A percentile compares a stretch with the other conserved stretches of the same genome.
Evolutionary conservation across 139 green algal genomes (phyloP).

Genomic region (Auxenochlorella protothecoides): DNA sequence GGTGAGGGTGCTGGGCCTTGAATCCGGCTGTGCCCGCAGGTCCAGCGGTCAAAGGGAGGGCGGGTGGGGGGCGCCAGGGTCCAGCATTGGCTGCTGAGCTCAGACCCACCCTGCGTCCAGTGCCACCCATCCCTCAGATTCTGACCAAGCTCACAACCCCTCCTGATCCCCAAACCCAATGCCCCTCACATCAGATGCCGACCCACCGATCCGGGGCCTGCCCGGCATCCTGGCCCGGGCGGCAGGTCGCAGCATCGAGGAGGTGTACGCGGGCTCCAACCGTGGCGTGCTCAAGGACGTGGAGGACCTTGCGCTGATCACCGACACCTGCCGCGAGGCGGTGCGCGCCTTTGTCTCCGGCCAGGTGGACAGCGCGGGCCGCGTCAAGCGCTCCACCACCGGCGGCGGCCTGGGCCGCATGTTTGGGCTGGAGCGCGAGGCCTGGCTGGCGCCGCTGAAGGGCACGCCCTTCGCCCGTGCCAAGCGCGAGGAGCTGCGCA

Average conservation of each 20-base stretch:
- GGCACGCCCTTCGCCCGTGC: slow-evolving; percentile 65
- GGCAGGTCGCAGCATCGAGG: slow-evolving; percentile 85
- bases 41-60: no score
- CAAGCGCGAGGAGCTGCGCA: slow-evolving; percentile 67
- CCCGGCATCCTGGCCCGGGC: slow-evolving; percentile 79
- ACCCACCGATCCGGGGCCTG: slow-evolving; percentile 75
- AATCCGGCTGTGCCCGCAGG: no score
- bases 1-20: slow-evolving; percentile 26
- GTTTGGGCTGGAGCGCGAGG: background rate
- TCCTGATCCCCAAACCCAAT: background rate
- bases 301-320: slow-evolving; percentile 26
- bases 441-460: slow-evolving; percentile 22
- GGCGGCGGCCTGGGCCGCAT: no score
- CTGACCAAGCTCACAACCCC: no score
- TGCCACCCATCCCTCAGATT: background rate
- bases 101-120: background rate
- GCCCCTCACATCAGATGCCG: slow-evolving; percentile 31
- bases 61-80: no score
- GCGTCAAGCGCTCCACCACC: slow-evolving; percentile 11
- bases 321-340: slow-evolving; percentile 40
- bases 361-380: slow-evolving; percentile 36
- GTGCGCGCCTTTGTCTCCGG: slow-evolving; percentile 75
- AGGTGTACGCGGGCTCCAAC: slow-evolving; percentile 82
- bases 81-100: no score
- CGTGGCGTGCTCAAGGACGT: slow-evolving; percentile 83